phyloP scores from a whole-genome alignment of 345 rosid genomes.

The Hevea brasiliensis region DNA sequence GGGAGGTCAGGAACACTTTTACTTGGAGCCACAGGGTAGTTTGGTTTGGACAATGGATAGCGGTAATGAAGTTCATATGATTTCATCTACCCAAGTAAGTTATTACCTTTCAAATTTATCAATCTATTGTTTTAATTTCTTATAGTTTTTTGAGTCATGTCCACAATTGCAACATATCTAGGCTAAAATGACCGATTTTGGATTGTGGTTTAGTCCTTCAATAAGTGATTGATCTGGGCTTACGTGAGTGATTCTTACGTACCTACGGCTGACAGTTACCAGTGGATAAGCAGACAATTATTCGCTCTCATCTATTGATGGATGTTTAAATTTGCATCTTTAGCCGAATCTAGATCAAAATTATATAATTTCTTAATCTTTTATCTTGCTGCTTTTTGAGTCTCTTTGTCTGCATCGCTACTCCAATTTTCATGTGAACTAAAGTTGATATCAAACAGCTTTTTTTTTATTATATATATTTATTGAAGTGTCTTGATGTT shows the following conservation, averaged over 20 bases:
- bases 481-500: neutral
- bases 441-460: neutral
- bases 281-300: too few relatives aligned
- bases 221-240: too few relatives aligned
- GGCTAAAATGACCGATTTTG: too few relatives aligned
- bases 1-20: conserved; percentile 98
- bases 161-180: too few relatives aligned
- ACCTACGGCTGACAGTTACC: too few relatives aligned
- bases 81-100: conserved; percentile 95
- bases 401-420: neutral
- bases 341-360: neutral
- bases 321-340: too few relatives aligned
- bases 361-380: neutral
- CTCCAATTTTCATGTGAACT: neutral
- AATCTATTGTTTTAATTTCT: neutral
- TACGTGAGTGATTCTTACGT: too few relatives aligned
- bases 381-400: neutral
- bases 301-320: too few relatives aligned
- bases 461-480: too few relatives aligned
- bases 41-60: conserved; percentile 86
- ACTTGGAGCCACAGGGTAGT: conserved; percentile 85
- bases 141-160: too few relatives aligned
- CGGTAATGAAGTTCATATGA: conserved; percentile 90
- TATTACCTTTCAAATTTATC: neutral
- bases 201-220: too few relatives aligned